Conservation (phyloP, 2,329 filamentous ascomycete genomes). For the Mycocentrospora acerina region DNA sequence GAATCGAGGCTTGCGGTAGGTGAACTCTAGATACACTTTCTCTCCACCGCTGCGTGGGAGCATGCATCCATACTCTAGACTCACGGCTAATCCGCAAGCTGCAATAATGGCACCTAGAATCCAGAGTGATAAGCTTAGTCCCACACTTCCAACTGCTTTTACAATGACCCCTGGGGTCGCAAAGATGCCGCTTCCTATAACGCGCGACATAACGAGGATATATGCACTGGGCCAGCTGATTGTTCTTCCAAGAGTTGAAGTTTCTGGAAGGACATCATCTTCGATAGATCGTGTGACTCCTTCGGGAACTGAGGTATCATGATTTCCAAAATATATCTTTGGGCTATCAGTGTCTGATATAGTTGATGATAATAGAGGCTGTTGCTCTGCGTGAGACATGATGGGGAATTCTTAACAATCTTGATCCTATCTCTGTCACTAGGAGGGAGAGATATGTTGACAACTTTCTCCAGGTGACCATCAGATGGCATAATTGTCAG, state of each 20-base stretch:
- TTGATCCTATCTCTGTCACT: too few relatives aligned
- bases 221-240: slow-evolving; percentile 65
- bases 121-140: slow-evolving; percentile 65
- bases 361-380: slow-evolving; percentile 25
- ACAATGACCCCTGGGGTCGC: slow-evolving; percentile 70
- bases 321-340: slow-evolving; percentile 17
- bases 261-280: slow-evolving; percentile 61
- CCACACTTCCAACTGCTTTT: slow-evolving; percentile 65
- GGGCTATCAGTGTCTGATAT: slow-evolving; percentile 16
- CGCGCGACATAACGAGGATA: slow-evolving; percentile 67
- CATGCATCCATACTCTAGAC: slow-evolving; percentile 70
- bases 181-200: slow-evolving; percentile 72
- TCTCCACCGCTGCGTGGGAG: slow-evolving; percentile 66
- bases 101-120: slow-evolving; percentile 62
- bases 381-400: slow-evolving; percentile 17
- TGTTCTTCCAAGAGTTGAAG: slow-evolving; percentile 59
- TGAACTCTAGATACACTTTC: slow-evolving; percentile 72
- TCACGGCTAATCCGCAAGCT: slow-evolving; percentile 62
- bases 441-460: too few relatives aligned
- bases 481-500: slow-evolving; percentile 35
- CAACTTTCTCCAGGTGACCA: too few relatives aligned
- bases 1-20: slow-evolving; percentile 63
- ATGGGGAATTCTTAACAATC: not conserved
- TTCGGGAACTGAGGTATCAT: slow-evolving; percentile 16
- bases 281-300: slow-evolving; percentile 46